Evolutionary conservation across 2,329 filamentous ascomycete species (phyloP), one percentile per base, ranked within the genome.

Genomic region (Pseudogymnoascus sp.): DNA sequence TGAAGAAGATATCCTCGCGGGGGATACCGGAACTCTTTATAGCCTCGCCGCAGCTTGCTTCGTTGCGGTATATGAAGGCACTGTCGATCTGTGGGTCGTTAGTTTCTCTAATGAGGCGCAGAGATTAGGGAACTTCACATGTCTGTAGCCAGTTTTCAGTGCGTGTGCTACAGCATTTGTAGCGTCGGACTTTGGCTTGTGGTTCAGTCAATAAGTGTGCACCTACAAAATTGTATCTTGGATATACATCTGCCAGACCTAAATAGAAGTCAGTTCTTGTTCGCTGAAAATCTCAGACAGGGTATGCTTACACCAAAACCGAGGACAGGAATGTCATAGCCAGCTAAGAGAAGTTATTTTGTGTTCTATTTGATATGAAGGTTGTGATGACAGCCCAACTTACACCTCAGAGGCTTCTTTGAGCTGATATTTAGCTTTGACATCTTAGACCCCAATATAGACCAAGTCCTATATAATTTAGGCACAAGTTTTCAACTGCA

Each of bases 1-100:
- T 86, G 71, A 84, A 86, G 74, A 85, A 87, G 61, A 86, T 74
- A 35, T 82, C 72, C 22, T 77, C 76, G 6, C 84, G 78, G 11
- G 79, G 77, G 57, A 86, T 68, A 2, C 75, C 74, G 6, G 79
- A 79, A 60, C 76, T 75, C 1, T 75, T 71, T 63, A 86, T 81
- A 8, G 81, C 83, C 11, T 74, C 71, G 1, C 76, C 78, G 58
- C 79, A 80, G 43, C 82, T 78, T 8, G 72, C 74, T 72, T 86
- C 83, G 64, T 87, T 87, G 37, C 74, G 74, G 70, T 86, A 87
- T 22, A 71, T 75, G 9, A 78, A 77, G 2, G 84, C 83, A 1
- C 79, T 81, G 70, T 87, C 84, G 64, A 86, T 73, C 78, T 80
- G 39, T 34, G n/a, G 34, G 38, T 37, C 43, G 58, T 65, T 58